Conservation (phyloP, 2,329 filamentous ascomycete species). For the Fusarium aywerte region DNA sequence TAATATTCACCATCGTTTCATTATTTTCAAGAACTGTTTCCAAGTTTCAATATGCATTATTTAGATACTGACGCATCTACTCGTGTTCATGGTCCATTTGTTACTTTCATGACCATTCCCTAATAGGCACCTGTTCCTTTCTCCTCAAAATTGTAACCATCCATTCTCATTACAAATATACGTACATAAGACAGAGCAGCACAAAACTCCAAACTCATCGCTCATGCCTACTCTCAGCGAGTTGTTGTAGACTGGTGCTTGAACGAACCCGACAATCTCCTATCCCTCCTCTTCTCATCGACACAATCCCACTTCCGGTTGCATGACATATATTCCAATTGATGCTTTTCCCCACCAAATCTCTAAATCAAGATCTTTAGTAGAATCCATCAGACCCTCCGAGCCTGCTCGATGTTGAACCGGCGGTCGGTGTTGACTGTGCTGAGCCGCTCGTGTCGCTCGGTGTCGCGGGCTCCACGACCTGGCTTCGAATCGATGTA, state of each 20-base stretch:
- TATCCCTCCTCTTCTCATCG: conserved; percentile 15
- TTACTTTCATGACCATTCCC: conserved; percentile 40
- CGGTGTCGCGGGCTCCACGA: conserved; percentile 72
- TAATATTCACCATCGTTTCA: neutral
- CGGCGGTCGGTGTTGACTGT: conserved; percentile 50
- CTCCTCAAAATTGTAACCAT: conserved; percentile 14
- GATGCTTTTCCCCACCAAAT: neutral
- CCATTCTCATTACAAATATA: conserved; percentile 41
- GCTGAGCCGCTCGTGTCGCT: conserved; percentile 63
- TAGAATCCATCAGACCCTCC: conserved; percentile 48
- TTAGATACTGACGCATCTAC: conserved; percentile 38
- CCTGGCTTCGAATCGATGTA: conserved; percentile 71
- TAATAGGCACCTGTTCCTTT: conserved; percentile 19
- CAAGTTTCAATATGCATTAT: conserved; percentile 26
- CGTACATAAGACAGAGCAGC: conserved; percentile 36
- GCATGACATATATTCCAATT: neutral
- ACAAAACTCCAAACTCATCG: conserved; percentile 43
- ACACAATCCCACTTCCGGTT: neutral
- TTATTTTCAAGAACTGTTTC: neutral
- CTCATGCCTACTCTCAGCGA: conserved; percentile 37
- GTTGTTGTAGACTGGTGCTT: conserved; percentile 34
- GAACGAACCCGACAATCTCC: conserved; percentile 28
- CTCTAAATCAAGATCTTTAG: conserved; percentile 24
- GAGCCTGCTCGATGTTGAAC: conserved; percentile 48
- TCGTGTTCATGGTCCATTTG: conserved; percentile 33